Percentiles rank a stretch among this genome's conserved stretches.
Conservation (phyloP, 257 asterid species). For the Dorcoceras hygrometricum region DNA sequence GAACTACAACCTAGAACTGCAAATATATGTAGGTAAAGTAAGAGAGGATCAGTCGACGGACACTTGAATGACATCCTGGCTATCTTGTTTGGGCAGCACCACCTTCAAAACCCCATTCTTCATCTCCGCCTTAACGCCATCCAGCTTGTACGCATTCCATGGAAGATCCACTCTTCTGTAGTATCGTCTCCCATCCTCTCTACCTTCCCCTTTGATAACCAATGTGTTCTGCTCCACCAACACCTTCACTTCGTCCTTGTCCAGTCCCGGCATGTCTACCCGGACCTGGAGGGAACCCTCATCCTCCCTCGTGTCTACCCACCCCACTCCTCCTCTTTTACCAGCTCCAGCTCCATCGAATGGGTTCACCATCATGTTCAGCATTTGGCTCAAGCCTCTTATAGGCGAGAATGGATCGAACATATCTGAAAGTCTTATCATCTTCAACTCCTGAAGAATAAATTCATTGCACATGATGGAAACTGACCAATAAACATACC, state of each 20-base stretch:
- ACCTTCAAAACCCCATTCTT: slow-evolving; percentile 41
- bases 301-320: slow-evolving; percentile 2
- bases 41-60: slow-evolving; percentile 3
- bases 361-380: slow-evolving; percentile 50
- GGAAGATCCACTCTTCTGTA: slow-evolving; percentile 28
- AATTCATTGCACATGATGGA: too few species aligned
- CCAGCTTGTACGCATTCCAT: slow-evolving; percentile 17
- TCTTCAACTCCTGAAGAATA: too few species aligned
- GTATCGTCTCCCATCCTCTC: slow-evolving; percentile 22
- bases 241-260: slow-evolving; percentile 31
- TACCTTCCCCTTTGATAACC: slow-evolving; percentile 29
- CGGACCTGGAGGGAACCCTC: slow-evolving; percentile 15
- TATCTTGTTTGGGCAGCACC: slow-evolving; percentile 29
- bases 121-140: slow-evolving; percentile 32
- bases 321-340: background rate
- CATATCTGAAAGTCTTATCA: too few species aligned
- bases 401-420: slow-evolving; percentile 57
- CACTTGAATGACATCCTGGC: slow-evolving; percentile 19
- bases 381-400: slow-evolving; percentile 62
- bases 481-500: too few species aligned
- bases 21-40: too few species aligned
- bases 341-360: background rate
- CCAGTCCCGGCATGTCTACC: slow-evolving; percentile 36
- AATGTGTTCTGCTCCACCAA: slow-evolving; percentile 25
- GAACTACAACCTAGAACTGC: too few species aligned